These are phyloP conservation scores for Amanita inopinata DNA, from an alignment of 768 basidiomycete genomes.

Conservation along the genomic window DNA sequence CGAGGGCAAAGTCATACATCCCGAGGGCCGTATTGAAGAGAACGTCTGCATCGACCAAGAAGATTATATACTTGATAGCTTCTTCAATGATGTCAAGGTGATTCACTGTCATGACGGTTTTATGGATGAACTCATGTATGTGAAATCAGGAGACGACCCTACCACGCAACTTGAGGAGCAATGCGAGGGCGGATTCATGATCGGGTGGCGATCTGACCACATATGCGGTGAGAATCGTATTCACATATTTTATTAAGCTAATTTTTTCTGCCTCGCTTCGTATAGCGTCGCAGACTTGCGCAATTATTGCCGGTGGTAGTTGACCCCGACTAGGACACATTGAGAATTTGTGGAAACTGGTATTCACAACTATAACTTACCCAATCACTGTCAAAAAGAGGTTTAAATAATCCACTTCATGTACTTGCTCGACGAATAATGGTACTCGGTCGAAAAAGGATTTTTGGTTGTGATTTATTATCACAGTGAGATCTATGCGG, in stretches of 20 bases:
- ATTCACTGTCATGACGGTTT: slow-evolving; percentile 24
- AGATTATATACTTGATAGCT: slow-evolving; percentile 97
- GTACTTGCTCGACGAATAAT: slow-evolving; percentile 74
- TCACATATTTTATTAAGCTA: slow-evolving; percentile 75
- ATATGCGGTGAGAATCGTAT: slow-evolving; percentile 86
- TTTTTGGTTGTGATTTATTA: slow-evolving; percentile 74
- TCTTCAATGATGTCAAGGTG: slow-evolving; percentile 82
- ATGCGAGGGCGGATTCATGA: slow-evolving; percentile 71
- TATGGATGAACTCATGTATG: background rate
- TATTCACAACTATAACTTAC: slow-evolving; percentile 29
- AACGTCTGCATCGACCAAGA: slow-evolving; percentile 85
- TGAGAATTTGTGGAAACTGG: slow-evolving; percentile 6
- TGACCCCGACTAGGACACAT: slow-evolving; percentile 41
- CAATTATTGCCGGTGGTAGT: slow-evolving; percentile 47
- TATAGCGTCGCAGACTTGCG: slow-evolving; percentile 68
- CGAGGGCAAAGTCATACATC: slow-evolving; percentile 97
- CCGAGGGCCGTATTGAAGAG: slow-evolving; percentile 93
- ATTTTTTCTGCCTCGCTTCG: slow-evolving; percentile 59
- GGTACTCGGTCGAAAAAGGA: slow-evolving; percentile 55
- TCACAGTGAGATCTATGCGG: slow-evolving; percentile 79
- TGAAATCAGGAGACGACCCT: slow-evolving; percentile 10
- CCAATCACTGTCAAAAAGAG: slow-evolving; percentile 81
- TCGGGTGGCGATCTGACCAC: slow-evolving; percentile 89
- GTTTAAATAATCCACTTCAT: slow-evolving; percentile 87
- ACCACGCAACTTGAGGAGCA: slow-evolving; percentile 78